Base-by-base conservation (phyloP, 352 stramenopile genomes). In the Phytophthora fragariae region DNA sequence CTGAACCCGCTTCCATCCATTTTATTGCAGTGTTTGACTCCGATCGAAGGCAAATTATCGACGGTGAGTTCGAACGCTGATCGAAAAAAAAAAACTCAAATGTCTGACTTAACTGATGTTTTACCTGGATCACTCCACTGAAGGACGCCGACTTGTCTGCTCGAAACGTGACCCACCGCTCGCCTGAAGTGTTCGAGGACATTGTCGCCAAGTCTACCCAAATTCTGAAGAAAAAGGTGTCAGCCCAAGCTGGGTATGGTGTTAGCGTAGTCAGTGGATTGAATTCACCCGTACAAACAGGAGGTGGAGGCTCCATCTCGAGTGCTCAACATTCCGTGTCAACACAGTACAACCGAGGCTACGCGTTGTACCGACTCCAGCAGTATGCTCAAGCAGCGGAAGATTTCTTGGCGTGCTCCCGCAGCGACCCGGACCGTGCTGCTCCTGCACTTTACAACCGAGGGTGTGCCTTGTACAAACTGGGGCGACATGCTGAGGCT, bases 391-490 rank as follows among this genome's bases (percentile, higher is more conserved):
- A 80, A 47, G 84, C 86, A 12, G 69, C 90, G 7, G 68, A 78
- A 10, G 86, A 92, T 62, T 93, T 91, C 58, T 75, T 83, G 41
- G 73, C 72, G 10, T 91, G 86, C 54, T 66, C 86, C 2, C 67
- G 59, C 5, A 80, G 66, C 39, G 82, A 91, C 31, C 82, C 84
- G 0, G 76, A 80, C 19, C 70, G 68, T 19, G 75, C 76, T 4
- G 67, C 69, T 46, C 59, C 83, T 47, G 62, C 78, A 27, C 79
- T 85, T 35, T 93, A 92, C 70, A 92, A 93, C 49, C 83, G 84
- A 44, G 80, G 81, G 39, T 93, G 86, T 54, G 76, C 86, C 14
- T 73, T 89, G 44, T 92, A 92, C 70, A 76, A 79, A 15, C 50
- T 89, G 10, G 71, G 72, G 0, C 69, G 73, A n/a, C 66, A 82